phyloP scores from a whole-genome alignment of 1,284 basidiomycete species.

The Peniophora sp. region DNA sequence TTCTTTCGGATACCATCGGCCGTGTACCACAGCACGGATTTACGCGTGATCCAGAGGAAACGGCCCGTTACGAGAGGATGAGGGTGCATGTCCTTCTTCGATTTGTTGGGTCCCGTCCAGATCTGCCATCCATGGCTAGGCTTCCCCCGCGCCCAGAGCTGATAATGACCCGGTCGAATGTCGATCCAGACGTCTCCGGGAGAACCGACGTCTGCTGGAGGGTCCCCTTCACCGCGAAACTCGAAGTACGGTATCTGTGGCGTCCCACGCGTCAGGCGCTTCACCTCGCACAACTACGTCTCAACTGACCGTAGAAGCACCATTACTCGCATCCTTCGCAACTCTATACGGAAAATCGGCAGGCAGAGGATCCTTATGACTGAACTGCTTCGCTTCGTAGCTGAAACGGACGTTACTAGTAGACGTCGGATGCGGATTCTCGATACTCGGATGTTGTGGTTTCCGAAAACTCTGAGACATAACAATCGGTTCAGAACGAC shows the following conservation, averaged over 20 bases:
- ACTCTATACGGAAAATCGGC: conserved; percentile 14
- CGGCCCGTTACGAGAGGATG: conserved; percentile 13
- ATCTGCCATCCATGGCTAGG: conserved; percentile 8
- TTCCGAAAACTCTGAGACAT: too few relatives aligned
- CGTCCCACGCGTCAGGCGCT: background rate
- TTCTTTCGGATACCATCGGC: conserved; percentile 15
- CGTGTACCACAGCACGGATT: conserved; percentile 14
- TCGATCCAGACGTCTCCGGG: conserved; percentile 14
- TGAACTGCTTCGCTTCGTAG: conserved; percentile 12
- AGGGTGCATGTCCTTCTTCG: conserved; percentile 15
- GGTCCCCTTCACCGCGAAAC: conserved; percentile 12
- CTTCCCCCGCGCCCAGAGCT: conserved; percentile 8
- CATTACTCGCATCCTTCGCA: conserved; percentile 10
- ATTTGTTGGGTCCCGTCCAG: conserved; percentile 15
- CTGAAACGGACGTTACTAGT: conserved; percentile 2
- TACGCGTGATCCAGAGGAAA: conserved; percentile 16
- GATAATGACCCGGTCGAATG: conserved; percentile 8
- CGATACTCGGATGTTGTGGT: too few relatives aligned
- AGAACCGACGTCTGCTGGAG: conserved; percentile 11
- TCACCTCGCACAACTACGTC: too few relatives aligned
- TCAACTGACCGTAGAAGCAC: too few relatives aligned
- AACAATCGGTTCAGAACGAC: too few relatives aligned
- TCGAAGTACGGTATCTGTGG: conserved; percentile 15
- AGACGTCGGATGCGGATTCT: too few relatives aligned
- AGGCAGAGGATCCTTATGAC: conserved; percentile 10